Conservation (phyloP, 129 eudicot species). For the Helichrysum umbraculigerum region DNA sequence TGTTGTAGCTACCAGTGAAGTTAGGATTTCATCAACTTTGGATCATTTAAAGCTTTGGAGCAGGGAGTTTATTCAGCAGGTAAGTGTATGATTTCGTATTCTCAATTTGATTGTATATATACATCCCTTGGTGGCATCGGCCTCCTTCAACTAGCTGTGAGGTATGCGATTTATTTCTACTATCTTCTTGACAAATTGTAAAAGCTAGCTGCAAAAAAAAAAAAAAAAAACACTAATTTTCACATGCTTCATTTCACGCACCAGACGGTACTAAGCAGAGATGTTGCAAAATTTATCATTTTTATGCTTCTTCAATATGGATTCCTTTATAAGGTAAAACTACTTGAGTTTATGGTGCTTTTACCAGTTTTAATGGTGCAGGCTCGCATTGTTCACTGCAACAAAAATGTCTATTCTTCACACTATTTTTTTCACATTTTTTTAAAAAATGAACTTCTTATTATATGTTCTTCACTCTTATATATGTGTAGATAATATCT, state of each 20-base stretch:
- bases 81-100: constrained; percentile 51
- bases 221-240: neutral
- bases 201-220: too few species aligned
- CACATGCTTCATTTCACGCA: neutral
- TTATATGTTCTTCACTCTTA: too few species aligned
- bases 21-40: constrained; percentile 71
- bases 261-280: constrained; percentile 67
- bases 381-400: too few species aligned
- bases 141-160: neutral
- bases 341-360: neutral
- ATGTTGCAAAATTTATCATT: constrained; percentile 67
- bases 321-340: constrained; percentile 74
- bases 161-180: neutral
- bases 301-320: constrained; percentile 84
- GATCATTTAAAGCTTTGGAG: constrained; percentile 82
- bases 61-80: constrained; percentile 86
- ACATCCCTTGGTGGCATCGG: neutral
- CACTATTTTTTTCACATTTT: too few species aligned
- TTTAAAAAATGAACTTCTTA: too few species aligned
- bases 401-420: too few species aligned
- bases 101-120: neutral
- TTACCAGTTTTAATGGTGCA: neutral
- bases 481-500: too few species aligned
- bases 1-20: constrained; percentile 92
- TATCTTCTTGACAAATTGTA: neutral